Base-by-base conservation (phyloP, 768 basidiomycete genomes). In the Mycena pura region DNA sequence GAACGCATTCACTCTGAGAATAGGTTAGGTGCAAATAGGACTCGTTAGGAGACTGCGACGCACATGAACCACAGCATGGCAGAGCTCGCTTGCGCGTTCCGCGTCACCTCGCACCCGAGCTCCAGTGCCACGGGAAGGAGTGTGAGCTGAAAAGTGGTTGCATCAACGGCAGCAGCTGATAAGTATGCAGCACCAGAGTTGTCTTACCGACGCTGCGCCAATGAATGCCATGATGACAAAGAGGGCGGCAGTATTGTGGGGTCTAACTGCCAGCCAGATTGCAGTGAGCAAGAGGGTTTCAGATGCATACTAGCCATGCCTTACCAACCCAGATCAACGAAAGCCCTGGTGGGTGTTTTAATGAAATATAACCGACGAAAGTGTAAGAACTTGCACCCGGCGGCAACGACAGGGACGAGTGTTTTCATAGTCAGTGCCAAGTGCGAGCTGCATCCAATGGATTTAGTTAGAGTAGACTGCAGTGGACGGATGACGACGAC, bases 71-170 rank as follows among this genome's bases (percentile, higher is more conserved):
- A 95, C 21, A 93, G 68, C 24, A 92, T 69, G 0, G 91, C 89
- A 0, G 91, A 83, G 60, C 91, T 92, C 2, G 83, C 86, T 57
- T 92, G 89, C 0, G 91, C 84, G 67, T 91, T 92, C 50, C 89
- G 81, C 5, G 92, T 92, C 28, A 94, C 71, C 70, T 95, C 93
- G 40, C 87, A 89, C 13, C 83, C 88, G n/a, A 95, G 84, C 68
- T 95, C 93, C 46, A 95, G 76, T 3, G 79, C 88, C 27, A 93
- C 80, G 1, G 93, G 92, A 3, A 95, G 81, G 73, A 94, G 81
- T 1, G 86, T 82, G 54, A 94, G 39, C 55, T 47, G n/a, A 43
- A 13, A n/a, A n/a, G n/a, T n/a, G n/a, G 19, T 25, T 44, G n/a
- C 19, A 41, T 31, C 1, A 29, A 25, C n/a, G 40, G 36, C n/a